Percentiles rank a stretch among this genome's conserved stretches.
Evolutionary conservation across 768 basidiomycete genomes (phyloP).

Genomic region (Pleurotus tuoliensis): DNA sequence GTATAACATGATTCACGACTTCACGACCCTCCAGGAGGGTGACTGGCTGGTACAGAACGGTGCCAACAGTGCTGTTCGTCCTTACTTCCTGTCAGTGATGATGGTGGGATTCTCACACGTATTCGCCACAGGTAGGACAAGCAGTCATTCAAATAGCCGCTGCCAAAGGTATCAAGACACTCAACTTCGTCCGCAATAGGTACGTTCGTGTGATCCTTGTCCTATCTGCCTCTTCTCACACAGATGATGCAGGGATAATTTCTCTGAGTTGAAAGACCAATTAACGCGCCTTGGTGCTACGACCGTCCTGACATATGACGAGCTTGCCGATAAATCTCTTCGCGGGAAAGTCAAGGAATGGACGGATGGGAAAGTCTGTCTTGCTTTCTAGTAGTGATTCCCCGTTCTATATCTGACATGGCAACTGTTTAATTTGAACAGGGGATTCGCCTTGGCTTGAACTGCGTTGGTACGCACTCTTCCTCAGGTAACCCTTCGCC

Average conservation of each 20-base stretch:
- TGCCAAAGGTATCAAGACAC: slow-evolving; percentile 62
- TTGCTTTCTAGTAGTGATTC: background rate
- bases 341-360: slow-evolving; percentile 54
- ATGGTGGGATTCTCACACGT: slow-evolving; percentile 7
- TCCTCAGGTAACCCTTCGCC: background rate
- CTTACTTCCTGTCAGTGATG: background rate
- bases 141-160: slow-evolving; percentile 85
- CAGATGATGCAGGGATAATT: slow-evolving; percentile 39
- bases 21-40: slow-evolving; percentile 56
- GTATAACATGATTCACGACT: slow-evolving; percentile 76
- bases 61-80: slow-evolving; percentile 73
- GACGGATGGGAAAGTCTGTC: slow-evolving; percentile 56
- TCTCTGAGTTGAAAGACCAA: slow-evolving; percentile 44
- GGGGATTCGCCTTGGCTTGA: slow-evolving; percentile 44
- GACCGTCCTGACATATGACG: slow-evolving; percentile 75
- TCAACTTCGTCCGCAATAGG: slow-evolving; percentile 80
- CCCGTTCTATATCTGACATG: background rate
- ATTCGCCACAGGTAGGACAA: slow-evolving; percentile 61
- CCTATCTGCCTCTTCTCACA: too few species aligned
- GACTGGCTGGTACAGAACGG: slow-evolving; percentile 88
- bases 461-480: slow-evolving; percentile 40
- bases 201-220: slow-evolving; percentile 21
- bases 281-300: slow-evolving; percentile 66
- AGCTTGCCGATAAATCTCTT: slow-evolving; percentile 55
- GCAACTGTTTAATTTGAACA: slow-evolving; percentile 10